Evolutionary conservation across 768 basidiomycete genomes (phyloP).

Genomic region (Leccinum pellstonianum): DNA sequence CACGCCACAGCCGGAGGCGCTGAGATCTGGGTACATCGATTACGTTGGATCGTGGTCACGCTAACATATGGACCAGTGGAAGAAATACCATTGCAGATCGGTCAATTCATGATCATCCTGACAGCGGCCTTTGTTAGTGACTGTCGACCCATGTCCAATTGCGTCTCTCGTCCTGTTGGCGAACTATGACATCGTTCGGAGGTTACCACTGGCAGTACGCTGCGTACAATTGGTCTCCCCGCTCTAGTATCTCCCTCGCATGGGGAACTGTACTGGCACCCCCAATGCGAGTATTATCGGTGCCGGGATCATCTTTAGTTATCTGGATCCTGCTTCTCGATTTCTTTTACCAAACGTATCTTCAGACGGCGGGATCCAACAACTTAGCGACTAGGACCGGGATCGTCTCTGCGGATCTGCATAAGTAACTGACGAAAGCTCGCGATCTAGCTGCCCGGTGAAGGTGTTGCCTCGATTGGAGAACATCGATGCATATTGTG

Average conservation of each 20-base stretch:
- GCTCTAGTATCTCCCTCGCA: slow-evolving; percentile 10
- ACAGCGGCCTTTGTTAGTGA: slow-evolving; percentile 12
- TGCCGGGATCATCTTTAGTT: slow-evolving; percentile 14
- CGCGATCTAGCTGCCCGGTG: neutral
- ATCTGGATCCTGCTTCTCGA: slow-evolving; percentile 20
- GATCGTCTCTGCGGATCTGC: neutral
- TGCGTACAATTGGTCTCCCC: slow-evolving; percentile 17
- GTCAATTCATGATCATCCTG: slow-evolving; percentile 23
- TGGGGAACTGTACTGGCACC: slow-evolving; percentile 14
- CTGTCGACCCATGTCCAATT: neutral
- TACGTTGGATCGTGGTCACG: neutral
- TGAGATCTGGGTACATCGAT: slow-evolving; percentile 15
- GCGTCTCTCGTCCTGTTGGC: neutral
- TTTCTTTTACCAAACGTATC: slow-evolving; percentile 22
- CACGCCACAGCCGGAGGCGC: slow-evolving; percentile 82
- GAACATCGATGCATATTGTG: neutral
- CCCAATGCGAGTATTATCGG: slow-evolving; percentile 14
- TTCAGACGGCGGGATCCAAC: slow-evolving; percentile 4
- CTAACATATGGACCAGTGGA: slow-evolving; percentile 15
- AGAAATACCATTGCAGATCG: slow-evolving; percentile 24
- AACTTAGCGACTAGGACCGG: neutral
- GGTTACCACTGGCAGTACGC: no score
- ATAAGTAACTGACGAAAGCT: neutral
- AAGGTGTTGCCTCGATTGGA: neutral
- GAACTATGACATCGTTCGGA: neutral